Evolutionary conservation across 1,139 yeast genomes (phyloP).

Genomic region (Spathaspora sp.): DNA sequence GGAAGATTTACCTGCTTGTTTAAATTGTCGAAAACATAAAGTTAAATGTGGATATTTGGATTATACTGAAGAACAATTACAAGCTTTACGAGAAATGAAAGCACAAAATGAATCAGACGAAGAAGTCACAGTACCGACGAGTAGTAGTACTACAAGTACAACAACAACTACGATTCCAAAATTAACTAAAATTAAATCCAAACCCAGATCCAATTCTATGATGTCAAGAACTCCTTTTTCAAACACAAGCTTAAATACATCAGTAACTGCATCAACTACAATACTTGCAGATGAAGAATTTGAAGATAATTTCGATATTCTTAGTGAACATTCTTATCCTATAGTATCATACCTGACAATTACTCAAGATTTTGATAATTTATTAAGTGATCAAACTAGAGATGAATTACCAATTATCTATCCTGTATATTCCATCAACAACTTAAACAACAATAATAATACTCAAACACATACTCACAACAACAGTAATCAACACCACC

Average conservation of each 20-base stretch:
- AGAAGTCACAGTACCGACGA: not conserved
- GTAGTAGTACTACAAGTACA: no score
- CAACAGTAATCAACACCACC: not conserved
- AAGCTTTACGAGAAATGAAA: slow-evolving; percentile 27
- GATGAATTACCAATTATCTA: slow-evolving; percentile 31
- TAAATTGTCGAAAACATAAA: slow-evolving; percentile 43
- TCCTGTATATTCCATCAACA: slow-evolving; percentile 35
- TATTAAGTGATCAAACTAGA: slow-evolving; percentile 19
- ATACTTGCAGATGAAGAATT: not conserved
- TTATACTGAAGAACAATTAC: slow-evolving; percentile 33
- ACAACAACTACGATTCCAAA: not conserved
- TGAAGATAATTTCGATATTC: not conserved
- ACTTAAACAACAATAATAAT: not conserved
- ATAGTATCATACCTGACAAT: slow-evolving; percentile 12
- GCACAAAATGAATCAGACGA: slow-evolving; percentile 11
- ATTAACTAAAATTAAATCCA: not conserved
- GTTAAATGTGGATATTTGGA: slow-evolving; percentile 42
- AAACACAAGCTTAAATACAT: not conserved
- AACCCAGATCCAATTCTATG: not conserved
- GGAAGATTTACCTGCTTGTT: slow-evolving; percentile 43
- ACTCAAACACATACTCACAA: not conserved
- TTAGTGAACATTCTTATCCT: not conserved
- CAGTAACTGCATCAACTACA: not conserved
- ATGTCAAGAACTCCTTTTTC: not conserved
- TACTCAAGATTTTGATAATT: slow-evolving; percentile 31